These are phyloP conservation scores for Austroboletus olivaceoglutinosus DNA, from an alignment of 1,284 basidiomycete species.

Conservation along the genomic window DNA sequence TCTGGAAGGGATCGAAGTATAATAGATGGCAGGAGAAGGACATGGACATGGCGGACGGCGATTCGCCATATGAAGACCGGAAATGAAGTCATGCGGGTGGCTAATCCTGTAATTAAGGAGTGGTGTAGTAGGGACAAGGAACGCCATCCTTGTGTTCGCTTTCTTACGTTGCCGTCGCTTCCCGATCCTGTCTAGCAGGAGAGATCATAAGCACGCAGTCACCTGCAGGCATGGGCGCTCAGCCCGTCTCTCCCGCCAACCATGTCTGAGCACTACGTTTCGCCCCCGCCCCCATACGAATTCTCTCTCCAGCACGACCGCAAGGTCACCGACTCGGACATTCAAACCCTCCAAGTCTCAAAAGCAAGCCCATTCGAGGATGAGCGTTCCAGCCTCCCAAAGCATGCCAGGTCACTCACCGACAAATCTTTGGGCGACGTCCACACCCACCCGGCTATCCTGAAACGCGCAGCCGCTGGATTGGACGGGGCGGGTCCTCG, in stretches of 20 bases:
- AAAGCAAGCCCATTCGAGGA: slow-evolving; percentile 25
- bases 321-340: slow-evolving; percentile 44
- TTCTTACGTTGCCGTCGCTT: background rate
- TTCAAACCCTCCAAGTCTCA: slow-evolving; percentile 34
- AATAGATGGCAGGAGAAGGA: slow-evolving; percentile 9
- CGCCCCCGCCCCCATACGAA: slow-evolving; percentile 49
- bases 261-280: slow-evolving; percentile 32
- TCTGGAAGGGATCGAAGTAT: slow-evolving; percentile 78
- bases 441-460: background rate
- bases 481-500: slow-evolving; percentile 2
- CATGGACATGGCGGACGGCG: slow-evolving; percentile 2
- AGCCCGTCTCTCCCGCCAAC: background rate
- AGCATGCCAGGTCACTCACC: slow-evolving; percentile 8
- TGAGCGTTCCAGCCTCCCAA: slow-evolving; percentile 18
- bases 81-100: slow-evolving; percentile 3
- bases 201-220: slow-evolving; percentile 14
- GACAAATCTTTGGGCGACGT: slow-evolving; percentile 5
- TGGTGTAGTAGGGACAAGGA: background rate
- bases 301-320: slow-evolving; percentile 53
- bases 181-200: background rate
- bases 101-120: background rate
- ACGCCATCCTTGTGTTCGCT: background rate
- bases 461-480: slow-evolving; percentile 7
- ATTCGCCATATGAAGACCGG: slow-evolving; percentile 14
- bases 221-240: slow-evolving; percentile 11